Evolutionary conservation across 2,329 filamentous ascomycete genomes (phyloP), one percentile per base, ranked within the genome.

Genomic region (Xylariaceae sp.): DNA sequence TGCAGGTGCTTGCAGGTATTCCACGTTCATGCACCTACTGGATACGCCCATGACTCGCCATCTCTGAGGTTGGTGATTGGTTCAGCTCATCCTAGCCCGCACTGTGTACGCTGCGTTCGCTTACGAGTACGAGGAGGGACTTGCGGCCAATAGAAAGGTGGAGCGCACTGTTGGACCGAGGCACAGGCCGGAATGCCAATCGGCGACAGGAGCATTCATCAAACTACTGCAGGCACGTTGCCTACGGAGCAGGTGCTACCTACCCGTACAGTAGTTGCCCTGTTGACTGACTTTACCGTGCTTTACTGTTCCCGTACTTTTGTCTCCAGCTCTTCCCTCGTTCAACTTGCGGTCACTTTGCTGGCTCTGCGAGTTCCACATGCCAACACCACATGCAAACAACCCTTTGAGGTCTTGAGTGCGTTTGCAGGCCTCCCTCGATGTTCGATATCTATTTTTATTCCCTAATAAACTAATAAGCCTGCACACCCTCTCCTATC

Each of bases 291-390:
- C 23, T 30, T 30, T 30, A 30, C 23, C 23, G 23, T 30, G 23
- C 23, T 57, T 45, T 15, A n/a, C 42, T 45, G 42, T 15, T n/a
- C 13, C 11, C 9, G 10, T 52, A 48, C 15, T 62, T 53, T 57
- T 23, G 42, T 45, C 13, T 45, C 37, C 23, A 30, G 23, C 23
- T 30, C 23, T 30, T 42, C 37, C 44, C 52, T 39, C 37, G 48
- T 47, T 50, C 53, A 57, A 64, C 53, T 59, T 62, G 62, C 60
- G 53, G 55, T 64, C 51, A 54, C 53, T 56, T 30, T 55, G 47
- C 50, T 37, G 51, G 56, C 45, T 50, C 6, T 7, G 34, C 53
- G 39, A 49, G 39, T 60, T 55, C 62, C 53, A 55, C 59, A 58
- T 59, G 57, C 49, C 55, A 55, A 53, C 55, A 56, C 51, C 53